A percentile compares a stretch with the other conserved stretches of the same genome.
phyloP scores from a whole-genome alignment of 2,329 filamentous ascomycete species.

The Claviceps citrina region DNA sequence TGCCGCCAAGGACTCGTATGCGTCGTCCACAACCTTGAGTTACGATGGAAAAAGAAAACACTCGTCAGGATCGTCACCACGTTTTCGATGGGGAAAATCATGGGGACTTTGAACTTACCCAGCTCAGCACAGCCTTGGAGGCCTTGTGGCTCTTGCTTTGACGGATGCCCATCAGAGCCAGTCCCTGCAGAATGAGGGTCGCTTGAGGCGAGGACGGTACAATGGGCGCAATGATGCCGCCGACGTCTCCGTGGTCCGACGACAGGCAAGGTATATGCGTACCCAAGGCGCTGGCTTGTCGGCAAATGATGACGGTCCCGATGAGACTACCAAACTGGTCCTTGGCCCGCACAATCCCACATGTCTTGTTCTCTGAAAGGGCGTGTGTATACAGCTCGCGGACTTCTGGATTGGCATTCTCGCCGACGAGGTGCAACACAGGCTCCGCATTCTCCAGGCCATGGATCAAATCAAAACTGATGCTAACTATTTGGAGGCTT shows the following conservation, averaged over 20 bases:
- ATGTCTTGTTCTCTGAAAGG: constrained; percentile 53
- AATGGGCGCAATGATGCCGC: constrained; percentile 68
- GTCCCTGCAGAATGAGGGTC: constrained; percentile 55
- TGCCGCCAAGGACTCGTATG: constrained; percentile 54
- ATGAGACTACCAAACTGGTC: constrained; percentile 50
- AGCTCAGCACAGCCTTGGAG: constrained; percentile 59
- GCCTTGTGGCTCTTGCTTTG: constrained; percentile 70
- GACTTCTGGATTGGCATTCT: constrained; percentile 60
- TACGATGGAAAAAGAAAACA: too few species aligned
- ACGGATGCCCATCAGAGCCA: constrained; percentile 65
- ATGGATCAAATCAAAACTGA: constrained; percentile 72
- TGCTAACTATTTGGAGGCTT: constrained; percentile 54
- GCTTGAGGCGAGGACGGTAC: constrained; percentile 55
- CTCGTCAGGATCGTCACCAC: constrained; percentile 7
- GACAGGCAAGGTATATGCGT: constrained; percentile 55
- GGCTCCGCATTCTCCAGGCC: constrained; percentile 60
- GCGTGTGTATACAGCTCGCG: constrained; percentile 67
- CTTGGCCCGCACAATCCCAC: constrained; percentile 73
- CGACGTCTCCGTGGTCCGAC: constrained; percentile 42
- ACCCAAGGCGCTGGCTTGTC: constrained; percentile 50
- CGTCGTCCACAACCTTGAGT: constrained; percentile 58
- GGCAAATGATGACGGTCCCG: constrained; percentile 68
- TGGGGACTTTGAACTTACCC: constrained; percentile 39
- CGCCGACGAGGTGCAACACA: constrained; percentile 60
- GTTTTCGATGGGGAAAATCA: too few species aligned